Evolutionary conservation across 805 yeast species (phyloP).

Genomic region (Isabelozyma gotoi): DNA sequence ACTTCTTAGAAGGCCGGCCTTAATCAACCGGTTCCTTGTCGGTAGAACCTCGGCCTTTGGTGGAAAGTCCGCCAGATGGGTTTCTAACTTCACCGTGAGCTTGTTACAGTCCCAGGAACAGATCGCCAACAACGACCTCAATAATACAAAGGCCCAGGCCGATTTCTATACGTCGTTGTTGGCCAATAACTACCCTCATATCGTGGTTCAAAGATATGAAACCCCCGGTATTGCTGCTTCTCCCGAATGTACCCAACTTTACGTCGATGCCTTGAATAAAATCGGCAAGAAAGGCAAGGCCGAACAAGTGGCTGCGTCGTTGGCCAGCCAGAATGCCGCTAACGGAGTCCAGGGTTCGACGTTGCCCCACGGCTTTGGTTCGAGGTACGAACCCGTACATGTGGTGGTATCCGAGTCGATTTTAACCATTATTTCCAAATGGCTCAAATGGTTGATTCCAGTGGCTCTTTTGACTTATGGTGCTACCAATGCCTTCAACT

Average conservation of each 20-base stretch:
- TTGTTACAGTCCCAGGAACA: slow-evolving; percentile 60
- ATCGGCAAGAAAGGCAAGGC: slow-evolving; percentile 80
- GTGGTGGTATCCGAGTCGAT: slow-evolving; percentile 90
- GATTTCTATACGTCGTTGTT: slow-evolving; percentile 75
- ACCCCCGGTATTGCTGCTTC: slow-evolving; percentile 89
- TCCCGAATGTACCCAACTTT: slow-evolving; percentile 74
- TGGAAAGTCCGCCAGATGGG: slow-evolving; percentile 8
- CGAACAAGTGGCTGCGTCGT: slow-evolving; percentile 54
- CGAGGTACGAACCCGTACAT: slow-evolving; percentile 82
- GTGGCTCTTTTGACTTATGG: slow-evolving; percentile 80
- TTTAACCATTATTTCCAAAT: slow-evolving; percentile 72
- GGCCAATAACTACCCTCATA: slow-evolving; percentile 87
- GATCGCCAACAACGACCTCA: slow-evolving; percentile 75
- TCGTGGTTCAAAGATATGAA: slow-evolving; percentile 92
- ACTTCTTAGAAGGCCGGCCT: neutral
- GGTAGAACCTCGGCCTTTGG: neutral
- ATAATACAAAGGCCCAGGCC: slow-evolving; percentile 74
- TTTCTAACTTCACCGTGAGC: slow-evolving; percentile 25
- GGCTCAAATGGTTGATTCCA: slow-evolving; percentile 88
- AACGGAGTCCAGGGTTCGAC: slow-evolving; percentile 1
- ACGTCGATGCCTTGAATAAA: slow-evolving; percentile 76
- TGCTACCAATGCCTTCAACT: slow-evolving; percentile 73
- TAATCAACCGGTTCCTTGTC: neutral
- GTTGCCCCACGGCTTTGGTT: slow-evolving; percentile 48
- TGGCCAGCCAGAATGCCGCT: slow-evolving; percentile 16